Base-by-base conservation (phyloP, 495 filamentous ascomycete species). In the Trichocladium antarcticum region DNA sequence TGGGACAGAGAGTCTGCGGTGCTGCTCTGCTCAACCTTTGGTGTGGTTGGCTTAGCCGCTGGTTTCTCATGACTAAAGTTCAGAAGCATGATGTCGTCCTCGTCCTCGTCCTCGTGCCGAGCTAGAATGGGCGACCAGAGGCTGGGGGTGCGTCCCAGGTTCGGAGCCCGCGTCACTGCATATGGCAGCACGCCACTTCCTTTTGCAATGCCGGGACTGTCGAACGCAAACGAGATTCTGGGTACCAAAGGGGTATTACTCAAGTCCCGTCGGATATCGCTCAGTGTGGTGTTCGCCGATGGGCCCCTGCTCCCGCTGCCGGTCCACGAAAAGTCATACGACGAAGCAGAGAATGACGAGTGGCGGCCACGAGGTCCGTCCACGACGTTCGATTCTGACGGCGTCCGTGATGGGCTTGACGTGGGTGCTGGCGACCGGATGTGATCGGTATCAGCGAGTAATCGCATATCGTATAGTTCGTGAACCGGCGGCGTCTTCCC, bases 361-460 rank as follows among this genome's bases (percentile, higher is more conserved):
- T 58, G 49, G 3, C 62, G 58, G 1, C 50, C 53, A 3, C 66
- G 58, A n/a, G 45, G 20, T 19, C 43, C 46, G 37, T 49, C 41
- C 17, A 57, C 7, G 5, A 49, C 44, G 28, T 43, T 45, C 12
- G 53, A 44, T 22, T 59, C 41, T 8, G 61, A 60, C 12, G 63
- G 36, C 6, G 55, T 45, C n/a, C 55, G 45, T 9, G 55, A 40
- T 5, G 55, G 35, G 12, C 60, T 37, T 0, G 68, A 61, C 6
- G 69, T 66, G n/a, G 74, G 70, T 0, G 55, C 35, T 8, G 58
- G 36, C 6, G 77, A 71, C 9, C 82, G 78, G 5, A 95, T 71
- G 59, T 96, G 89, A 17, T 95, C 89, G 1, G 79, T 83, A 24
- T 82, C 89, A 21, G 85, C 85, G 12, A 84, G 70, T 15, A 93